Conservation (phyloP, 306 rosid species). For the Biancaea sappan region DNA sequence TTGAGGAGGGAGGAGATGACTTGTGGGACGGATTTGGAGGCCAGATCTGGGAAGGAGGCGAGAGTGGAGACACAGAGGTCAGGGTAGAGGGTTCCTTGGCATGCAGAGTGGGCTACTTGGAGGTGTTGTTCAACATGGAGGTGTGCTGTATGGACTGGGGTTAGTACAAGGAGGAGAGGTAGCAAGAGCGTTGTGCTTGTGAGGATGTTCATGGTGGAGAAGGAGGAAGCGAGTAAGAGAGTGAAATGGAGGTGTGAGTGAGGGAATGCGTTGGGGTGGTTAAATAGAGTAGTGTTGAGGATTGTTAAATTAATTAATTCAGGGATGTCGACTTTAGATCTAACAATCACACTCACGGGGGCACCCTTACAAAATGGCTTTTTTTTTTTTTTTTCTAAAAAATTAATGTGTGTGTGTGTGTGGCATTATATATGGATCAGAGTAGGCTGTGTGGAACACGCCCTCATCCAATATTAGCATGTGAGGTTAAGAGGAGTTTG, state of each 20-base stretch:
- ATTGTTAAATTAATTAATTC: background rate
- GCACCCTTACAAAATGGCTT: background rate
- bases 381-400: background rate
- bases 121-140: conserved; percentile 50
- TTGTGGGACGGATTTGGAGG: conserved; percentile 58
- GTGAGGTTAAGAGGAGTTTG: too few relatives aligned
- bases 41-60: conserved; percentile 55
- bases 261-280: background rate
- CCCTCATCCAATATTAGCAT: too few relatives aligned
- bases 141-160: conserved; percentile 24
- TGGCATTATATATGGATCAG: background rate
- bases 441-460: background rate
- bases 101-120: conserved; percentile 54
- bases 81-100: conserved; percentile 74
- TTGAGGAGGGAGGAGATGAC: conserved; percentile 51
- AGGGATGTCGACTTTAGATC: background rate
- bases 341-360: background rate
- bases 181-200: conserved; percentile 35
- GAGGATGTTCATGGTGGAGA: conserved; percentile 36
- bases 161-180: conserved; percentile 21
- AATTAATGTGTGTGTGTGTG: too few relatives aligned
- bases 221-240: background rate
- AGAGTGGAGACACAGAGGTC: conserved; percentile 68
- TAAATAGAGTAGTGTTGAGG: conserved; percentile 7
- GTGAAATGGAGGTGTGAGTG: background rate